These are phyloP conservation scores for Inonotus hispidus DNA, from an alignment of 1,284 basidiomycete genomes.

Conservation along the genomic window DNA sequence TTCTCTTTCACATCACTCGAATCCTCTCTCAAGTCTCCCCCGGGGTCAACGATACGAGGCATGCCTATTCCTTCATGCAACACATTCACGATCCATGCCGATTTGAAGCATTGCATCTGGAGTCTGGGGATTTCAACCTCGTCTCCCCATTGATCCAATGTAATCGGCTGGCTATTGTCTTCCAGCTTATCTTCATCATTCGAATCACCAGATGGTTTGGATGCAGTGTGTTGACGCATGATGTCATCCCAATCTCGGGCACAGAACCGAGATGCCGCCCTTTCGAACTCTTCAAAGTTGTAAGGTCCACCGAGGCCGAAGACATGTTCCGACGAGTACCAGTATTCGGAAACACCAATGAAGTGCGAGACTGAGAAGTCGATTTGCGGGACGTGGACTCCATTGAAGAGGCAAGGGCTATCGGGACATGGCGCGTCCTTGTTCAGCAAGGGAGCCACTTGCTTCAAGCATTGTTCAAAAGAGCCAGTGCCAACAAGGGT, in stretches of 20 bases:
- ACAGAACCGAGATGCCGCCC: conserved; percentile 87
- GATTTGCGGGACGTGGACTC: conserved; percentile 89
- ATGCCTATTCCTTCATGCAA: conserved; percentile 95
- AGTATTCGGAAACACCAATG: conserved; percentile 98
- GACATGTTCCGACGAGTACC: conserved; percentile 97
- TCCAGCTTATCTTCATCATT: conserved; percentile 56
- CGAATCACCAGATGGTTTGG: conserved; percentile 39
- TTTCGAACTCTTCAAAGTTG: conserved; percentile 94
- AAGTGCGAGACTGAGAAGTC: conserved; percentile 91
- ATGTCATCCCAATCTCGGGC: conserved; percentile 76
- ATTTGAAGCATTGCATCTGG: conserved; percentile 99
- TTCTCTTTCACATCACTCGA: conserved; percentile 66
- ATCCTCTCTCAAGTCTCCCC: conserved; percentile 62
- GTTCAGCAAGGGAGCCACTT: conserved; percentile 78
- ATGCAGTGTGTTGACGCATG: conserved; percentile 59
- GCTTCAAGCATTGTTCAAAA: conserved; percentile 77
- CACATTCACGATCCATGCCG: conserved; percentile 96
- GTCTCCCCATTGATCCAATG: conserved; percentile 63
- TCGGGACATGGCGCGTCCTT: conserved; percentile 81
- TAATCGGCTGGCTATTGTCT: conserved; percentile 52
- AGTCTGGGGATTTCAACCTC: conserved; percentile 79
- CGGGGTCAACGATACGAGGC: conserved; percentile 84
- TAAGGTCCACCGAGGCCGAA: conserved; percentile 93
- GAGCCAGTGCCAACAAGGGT: conserved; percentile 85
- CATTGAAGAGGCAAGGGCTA: conserved; percentile 92